Percentiles rank a stretch among this genome's conserved stretches.
These are phyloP conservation scores for Nectriaceae sp. DNA, from an alignment of 2,329 filamentous ascomycete genomes.

Conservation along the genomic window DNA sequence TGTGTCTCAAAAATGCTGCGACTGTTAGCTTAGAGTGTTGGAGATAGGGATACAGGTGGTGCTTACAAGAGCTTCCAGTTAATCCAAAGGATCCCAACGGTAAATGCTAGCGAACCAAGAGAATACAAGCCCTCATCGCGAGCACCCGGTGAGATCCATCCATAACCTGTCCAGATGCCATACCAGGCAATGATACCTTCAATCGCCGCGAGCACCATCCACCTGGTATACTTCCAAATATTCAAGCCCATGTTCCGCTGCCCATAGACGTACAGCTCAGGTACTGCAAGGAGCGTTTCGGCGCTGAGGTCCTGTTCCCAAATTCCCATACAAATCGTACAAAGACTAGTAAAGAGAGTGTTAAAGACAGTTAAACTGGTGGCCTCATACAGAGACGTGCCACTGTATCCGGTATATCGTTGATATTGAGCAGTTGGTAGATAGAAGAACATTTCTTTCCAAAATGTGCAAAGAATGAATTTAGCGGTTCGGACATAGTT, in stretches of 20 bases:
- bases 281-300: conserved; percentile 89
- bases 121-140: conserved; percentile 72
- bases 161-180: conserved; percentile 55
- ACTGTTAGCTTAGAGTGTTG: conserved; percentile 19
- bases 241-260: conserved; percentile 75
- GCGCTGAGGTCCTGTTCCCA: conserved; percentile 98
- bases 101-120: conserved; percentile 72
- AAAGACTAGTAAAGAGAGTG: conserved; percentile 94
- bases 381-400: conserved; percentile 93
- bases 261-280: conserved; percentile 87
- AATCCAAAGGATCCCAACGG: conserved; percentile 70
- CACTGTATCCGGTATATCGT: conserved; percentile 97
- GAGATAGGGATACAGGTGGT: neutral
- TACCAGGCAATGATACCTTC: conserved; percentile 78
- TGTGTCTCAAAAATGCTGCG: conserved; percentile 71
- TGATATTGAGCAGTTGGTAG: conserved; percentile 99
- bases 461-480: conserved; percentile 97
- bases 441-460: conserved; percentile 98
- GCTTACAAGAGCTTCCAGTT: conserved; percentile 74
- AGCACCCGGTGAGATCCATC: conserved; percentile 49
- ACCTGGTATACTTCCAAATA: conserved; percentile 69
- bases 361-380: conserved; percentile 94
- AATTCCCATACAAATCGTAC: conserved; percentile 91
- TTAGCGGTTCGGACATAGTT: conserved; percentile 97
- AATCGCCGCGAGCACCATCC: conserved; percentile 74